A percentile compares a stretch with the other conserved stretches of the same genome.
Conservation (phyloP, 192 early-diverging fungal genomes). For the Linnemannia hyalina region DNA sequence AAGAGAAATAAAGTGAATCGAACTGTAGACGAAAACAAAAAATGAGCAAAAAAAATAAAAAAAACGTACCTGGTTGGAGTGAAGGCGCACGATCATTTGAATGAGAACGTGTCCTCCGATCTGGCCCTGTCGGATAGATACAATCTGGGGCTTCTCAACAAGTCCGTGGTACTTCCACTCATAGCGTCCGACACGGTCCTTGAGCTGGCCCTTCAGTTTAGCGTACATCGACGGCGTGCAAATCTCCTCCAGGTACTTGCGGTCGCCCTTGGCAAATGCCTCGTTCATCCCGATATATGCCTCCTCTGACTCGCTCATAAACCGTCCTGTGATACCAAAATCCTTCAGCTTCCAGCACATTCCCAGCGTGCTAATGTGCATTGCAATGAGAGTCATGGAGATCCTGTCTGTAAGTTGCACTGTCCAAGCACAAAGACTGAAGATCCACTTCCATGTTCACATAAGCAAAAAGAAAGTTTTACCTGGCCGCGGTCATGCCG, state of each 20-base stretch:
- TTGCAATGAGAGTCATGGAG: neutral
- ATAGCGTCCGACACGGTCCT: conserved; percentile 63
- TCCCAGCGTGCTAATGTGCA: conserved; percentile 53
- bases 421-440: neutral
- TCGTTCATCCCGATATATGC: conserved; percentile 78
- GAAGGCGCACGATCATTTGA: conserved; percentile 75
- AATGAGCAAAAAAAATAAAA: neutral
- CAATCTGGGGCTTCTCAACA: conserved; percentile 66
- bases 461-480: neutral
- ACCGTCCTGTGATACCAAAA: conserved; percentile 68
- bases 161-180: conserved; percentile 74
- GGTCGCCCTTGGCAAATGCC: conserved; percentile 76
- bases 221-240: conserved; percentile 72
- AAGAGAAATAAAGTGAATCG: neutral
- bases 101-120: conserved; percentile 65
- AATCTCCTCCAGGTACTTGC: conserved; percentile 65
- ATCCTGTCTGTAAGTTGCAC: neutral
- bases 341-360: conserved; percentile 65
- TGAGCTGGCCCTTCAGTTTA: conserved; percentile 73
- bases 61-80: conserved; percentile 70
- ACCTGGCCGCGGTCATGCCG: conserved; percentile 53
- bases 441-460: neutral
- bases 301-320: conserved; percentile 69
- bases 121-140: conserved; percentile 69
- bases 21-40: too few species aligned